phyloP scores from a whole-genome alignment of 352 stramenopile genomes.

The Pythium vanterpoolii region DNA sequence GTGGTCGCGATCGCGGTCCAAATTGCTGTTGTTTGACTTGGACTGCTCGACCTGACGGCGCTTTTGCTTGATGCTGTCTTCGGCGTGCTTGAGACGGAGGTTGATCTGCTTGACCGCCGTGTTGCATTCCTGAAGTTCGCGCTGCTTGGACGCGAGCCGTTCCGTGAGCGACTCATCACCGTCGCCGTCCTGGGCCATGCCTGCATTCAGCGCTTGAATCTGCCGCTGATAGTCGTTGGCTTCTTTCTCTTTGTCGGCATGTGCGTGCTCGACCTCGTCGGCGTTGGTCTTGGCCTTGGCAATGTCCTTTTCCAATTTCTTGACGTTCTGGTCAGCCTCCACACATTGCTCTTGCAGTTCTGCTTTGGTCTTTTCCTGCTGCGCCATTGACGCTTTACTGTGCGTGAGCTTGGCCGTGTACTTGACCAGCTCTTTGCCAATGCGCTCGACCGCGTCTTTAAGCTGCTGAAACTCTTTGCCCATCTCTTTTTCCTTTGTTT shows the following conservation, averaged over 20 bases:
- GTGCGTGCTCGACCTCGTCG: slow-evolving; percentile 41
- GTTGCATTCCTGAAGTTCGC: slow-evolving; percentile 73
- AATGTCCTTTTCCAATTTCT: slow-evolving; percentile 84
- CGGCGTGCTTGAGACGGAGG: slow-evolving; percentile 92
- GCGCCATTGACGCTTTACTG: slow-evolving; percentile 63
- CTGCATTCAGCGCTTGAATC: slow-evolving; percentile 85
- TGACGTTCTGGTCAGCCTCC: slow-evolving; percentile 76
- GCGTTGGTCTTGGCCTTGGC: slow-evolving; percentile 64
- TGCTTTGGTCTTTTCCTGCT: slow-evolving; percentile 57
- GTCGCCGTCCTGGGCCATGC: slow-evolving; percentile 73
- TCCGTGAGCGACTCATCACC: slow-evolving; percentile 78
- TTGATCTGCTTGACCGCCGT: slow-evolving; percentile 89
- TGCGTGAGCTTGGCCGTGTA: slow-evolving; percentile 81
- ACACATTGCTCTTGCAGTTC: slow-evolving; percentile 64
- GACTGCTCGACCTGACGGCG: slow-evolving; percentile 66
- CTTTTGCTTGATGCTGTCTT: slow-evolving; percentile 82
- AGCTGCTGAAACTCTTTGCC: slow-evolving; percentile 79
- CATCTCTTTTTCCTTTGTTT: slow-evolving; percentile 80
- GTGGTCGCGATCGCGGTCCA: slow-evolving; percentile 65
- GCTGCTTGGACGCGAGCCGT: slow-evolving; percentile 69
- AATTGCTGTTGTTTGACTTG: slow-evolving; percentile 67
- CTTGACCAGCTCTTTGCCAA: slow-evolving; percentile 83
- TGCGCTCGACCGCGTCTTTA: slow-evolving; percentile 75
- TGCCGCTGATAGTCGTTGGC: slow-evolving; percentile 74
- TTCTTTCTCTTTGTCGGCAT: slow-evolving; percentile 55